These are phyloP conservation scores for Sordaria brevicollis DNA, from an alignment of 495 filamentous ascomycete genomes.

Conservation along the genomic window DNA sequence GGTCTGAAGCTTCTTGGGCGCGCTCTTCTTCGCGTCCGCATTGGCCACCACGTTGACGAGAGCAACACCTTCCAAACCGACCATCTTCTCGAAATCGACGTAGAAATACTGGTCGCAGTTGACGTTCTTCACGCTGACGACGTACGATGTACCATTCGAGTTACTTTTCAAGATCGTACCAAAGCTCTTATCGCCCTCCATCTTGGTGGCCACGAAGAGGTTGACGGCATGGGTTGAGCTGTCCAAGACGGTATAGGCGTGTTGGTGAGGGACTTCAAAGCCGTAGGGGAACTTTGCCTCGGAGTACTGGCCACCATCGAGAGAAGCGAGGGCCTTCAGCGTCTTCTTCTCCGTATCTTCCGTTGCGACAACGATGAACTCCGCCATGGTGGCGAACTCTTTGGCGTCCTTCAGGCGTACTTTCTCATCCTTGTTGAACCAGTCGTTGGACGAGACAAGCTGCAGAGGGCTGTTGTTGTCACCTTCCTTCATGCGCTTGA, in stretches of 20 bases:
- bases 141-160: slow-evolving; percentile 92
- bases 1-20: slow-evolving; percentile 70
- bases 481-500: slow-evolving; percentile 56
- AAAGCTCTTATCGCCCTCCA: slow-evolving; percentile 47
- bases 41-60: slow-evolving; percentile 81
- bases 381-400: slow-evolving; percentile 83
- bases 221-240: slow-evolving; percentile 89
- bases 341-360: slow-evolving; percentile 53
- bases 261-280: slow-evolving; percentile 60
- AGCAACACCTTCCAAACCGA: slow-evolving; percentile 79
- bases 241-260: slow-evolving; percentile 84
- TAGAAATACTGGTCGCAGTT: slow-evolving; percentile 66
- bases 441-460: slow-evolving; percentile 64
- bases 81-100: slow-evolving; percentile 95
- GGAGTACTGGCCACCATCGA: slow-evolving; percentile 75
- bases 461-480: slow-evolving; percentile 50
- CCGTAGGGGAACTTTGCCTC: slow-evolving; percentile 76
- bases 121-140: slow-evolving; percentile 64
- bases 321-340: slow-evolving; percentile 67
- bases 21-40: slow-evolving; percentile 42
- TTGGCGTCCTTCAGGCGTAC: slow-evolving; percentile 58
- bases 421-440: slow-evolving; percentile 47
- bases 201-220: slow-evolving; percentile 73
- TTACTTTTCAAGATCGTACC: slow-evolving; percentile 96
- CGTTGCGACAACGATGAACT: slow-evolving; percentile 86